These are phyloP conservation scores for Euphorbia pulcherrima DNA, from an alignment of 345 rosid genomes.

Conservation along the genomic window DNA sequence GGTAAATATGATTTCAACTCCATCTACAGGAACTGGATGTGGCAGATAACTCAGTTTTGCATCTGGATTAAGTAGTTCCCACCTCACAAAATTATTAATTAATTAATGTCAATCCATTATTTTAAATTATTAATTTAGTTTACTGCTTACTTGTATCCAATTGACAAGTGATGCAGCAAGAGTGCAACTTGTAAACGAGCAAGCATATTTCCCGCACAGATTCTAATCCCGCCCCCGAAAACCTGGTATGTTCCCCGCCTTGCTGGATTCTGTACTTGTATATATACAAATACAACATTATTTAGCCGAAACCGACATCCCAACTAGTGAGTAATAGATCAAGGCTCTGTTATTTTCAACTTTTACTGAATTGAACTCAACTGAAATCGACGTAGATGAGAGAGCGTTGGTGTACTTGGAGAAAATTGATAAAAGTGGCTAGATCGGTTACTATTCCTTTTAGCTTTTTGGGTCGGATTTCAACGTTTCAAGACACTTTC, in stretches of 20 bases:
- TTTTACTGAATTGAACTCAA: too few species aligned
- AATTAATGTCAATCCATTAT: not conserved
- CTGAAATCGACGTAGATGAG: too few species aligned
- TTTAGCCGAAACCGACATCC: too few species aligned
- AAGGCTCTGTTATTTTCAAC: too few species aligned
- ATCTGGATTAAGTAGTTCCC: slow-evolving; percentile 36
- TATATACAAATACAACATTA: too few species aligned
- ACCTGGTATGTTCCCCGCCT: slow-evolving; percentile 29
- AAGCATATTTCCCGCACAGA: slow-evolving; percentile 45
- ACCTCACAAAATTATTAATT: slow-evolving; percentile 22
- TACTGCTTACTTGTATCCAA: slow-evolving; percentile 44
- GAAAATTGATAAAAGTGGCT: too few species aligned
- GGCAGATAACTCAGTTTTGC: slow-evolving; percentile 27
- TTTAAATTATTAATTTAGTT: too few species aligned
- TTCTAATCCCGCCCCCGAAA: slow-evolving; percentile 39
- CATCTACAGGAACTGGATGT: slow-evolving; percentile 32
- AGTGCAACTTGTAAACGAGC: slow-evolving; percentile 34
- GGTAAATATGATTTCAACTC: slow-evolving; percentile 27
- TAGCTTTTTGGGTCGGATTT: too few species aligned
- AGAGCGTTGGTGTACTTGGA: too few species aligned
- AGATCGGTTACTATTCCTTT: too few species aligned
- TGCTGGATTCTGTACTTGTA: slow-evolving; percentile 35
- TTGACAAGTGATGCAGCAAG: slow-evolving; percentile 40
- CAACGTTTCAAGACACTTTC: too few species aligned
- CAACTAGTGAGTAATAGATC: too few species aligned